phyloP scores from a whole-genome alignment of 345 rosid species.

The Cochlearia excelsa region DNA sequence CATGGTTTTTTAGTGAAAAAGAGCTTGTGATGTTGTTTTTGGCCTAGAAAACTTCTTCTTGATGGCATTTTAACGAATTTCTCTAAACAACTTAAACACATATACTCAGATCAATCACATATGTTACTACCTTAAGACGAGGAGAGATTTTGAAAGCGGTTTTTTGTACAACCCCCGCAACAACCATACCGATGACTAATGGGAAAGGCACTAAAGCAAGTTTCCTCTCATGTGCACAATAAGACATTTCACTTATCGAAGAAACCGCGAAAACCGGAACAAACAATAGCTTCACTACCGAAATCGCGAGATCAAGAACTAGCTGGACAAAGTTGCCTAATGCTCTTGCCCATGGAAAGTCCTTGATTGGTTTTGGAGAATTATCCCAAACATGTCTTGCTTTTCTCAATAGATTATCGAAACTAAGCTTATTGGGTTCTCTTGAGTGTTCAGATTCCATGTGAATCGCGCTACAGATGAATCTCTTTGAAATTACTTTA shows the following conservation, averaged over 20 bases:
- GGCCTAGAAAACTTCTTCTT: too few relatives aligned
- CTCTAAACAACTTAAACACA: background rate
- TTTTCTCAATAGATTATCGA: conserved; percentile 45
- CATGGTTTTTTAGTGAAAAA: too few relatives aligned
- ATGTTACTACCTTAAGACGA: conserved; percentile 56
- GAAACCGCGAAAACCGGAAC: conserved; percentile 68
- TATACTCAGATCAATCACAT: background rate
- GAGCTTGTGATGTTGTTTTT: too few relatives aligned
- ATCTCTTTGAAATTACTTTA: conserved; percentile 28
- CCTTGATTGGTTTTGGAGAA: conserved; percentile 71
- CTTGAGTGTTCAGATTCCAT: conserved; percentile 62
- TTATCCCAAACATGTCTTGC: conserved; percentile 56
- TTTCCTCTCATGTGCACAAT: conserved; percentile 83
- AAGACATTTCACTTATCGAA: conserved; percentile 95
- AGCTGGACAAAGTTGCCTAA: conserved; percentile 69
- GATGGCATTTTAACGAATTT: too few relatives aligned
- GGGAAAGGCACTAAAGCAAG: conserved; percentile 66
- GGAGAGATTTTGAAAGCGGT: conserved; percentile 66
- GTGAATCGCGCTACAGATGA: conserved; percentile 48
- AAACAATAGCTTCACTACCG: conserved; percentile 64
- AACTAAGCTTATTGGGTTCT: conserved; percentile 51
- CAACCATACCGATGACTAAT: conserved; percentile 57
- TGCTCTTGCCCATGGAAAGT: conserved; percentile 77
- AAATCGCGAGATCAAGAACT: conserved; percentile 59
- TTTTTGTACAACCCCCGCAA: conserved; percentile 52